Evolutionary conservation across 768 basidiomycete species (phyloP).

Genomic region (Amanita fuliginea): DNA sequence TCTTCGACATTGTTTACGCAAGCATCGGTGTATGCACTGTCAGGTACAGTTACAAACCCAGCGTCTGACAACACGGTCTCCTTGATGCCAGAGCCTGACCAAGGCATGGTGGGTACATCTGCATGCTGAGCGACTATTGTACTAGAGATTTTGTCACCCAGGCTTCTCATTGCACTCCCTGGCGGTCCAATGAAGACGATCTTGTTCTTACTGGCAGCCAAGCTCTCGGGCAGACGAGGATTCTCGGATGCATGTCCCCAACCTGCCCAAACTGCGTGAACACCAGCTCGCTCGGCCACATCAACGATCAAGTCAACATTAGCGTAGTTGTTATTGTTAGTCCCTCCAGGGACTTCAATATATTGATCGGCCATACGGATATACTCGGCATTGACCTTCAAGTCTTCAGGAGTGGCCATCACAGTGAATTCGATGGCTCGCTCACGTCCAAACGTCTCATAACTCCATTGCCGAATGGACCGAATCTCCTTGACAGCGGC

Average conservation of each 20-base stretch:
- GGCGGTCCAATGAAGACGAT: constrained; percentile 99
- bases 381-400: constrained; percentile 98
- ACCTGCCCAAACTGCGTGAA: constrained; percentile 99
- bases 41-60: constrained; percentile 92
- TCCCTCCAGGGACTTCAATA: constrained; percentile 96
- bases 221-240: constrained; percentile 88
- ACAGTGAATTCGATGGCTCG: constrained; percentile 97
- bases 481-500: constrained; percentile 99
- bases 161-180: constrained; percentile 95
- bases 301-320: constrained; percentile 99
- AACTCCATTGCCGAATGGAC: constrained; percentile 98
- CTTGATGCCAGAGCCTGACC: constrained; percentile 93
- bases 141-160: constrained; percentile 99
- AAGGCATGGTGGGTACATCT: constrained; percentile 94
- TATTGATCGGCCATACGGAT: constrained; percentile 99
- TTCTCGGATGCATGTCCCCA: constrained; percentile 99
- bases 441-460: constrained; percentile 96
- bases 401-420: constrained; percentile 98
- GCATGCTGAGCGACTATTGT: constrained; percentile 98
- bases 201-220: constrained; percentile 86
- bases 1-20: constrained; percentile 86
- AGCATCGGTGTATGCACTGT: constrained; percentile 78
- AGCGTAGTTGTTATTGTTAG: constrained; percentile 99
- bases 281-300: constrained; percentile 92
- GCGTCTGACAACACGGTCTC: constrained; percentile 75